These are phyloP conservation scores for Paramecium octaurelia DNA, from an alignment of 73 alveolate species.

Conservation along the genomic window DNA sequence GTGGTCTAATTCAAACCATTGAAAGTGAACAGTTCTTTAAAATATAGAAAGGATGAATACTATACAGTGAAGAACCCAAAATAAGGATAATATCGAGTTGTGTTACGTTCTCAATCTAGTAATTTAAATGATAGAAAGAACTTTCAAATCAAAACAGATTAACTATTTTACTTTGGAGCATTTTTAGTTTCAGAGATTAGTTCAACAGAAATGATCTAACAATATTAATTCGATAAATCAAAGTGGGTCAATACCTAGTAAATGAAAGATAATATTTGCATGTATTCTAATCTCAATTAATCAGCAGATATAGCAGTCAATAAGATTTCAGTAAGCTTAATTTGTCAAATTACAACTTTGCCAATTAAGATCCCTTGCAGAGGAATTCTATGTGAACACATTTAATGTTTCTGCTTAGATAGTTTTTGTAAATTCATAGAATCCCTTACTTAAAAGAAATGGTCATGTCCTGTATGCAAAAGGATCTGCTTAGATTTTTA, in stretches of 20 bases:
- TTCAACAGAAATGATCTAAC: background rate
- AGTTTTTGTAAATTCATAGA: background rate
- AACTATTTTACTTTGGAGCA: background rate
- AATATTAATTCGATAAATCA: background rate
- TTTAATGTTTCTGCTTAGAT: background rate
- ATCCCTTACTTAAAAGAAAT: background rate
- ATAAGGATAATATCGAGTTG: background rate
- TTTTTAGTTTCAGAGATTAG: background rate
- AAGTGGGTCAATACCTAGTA: background rate
- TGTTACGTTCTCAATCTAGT: background rate
- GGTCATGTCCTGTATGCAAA: conserved; percentile 5
- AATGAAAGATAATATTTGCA: background rate
- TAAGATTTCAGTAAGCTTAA: background rate
- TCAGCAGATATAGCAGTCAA: background rate
- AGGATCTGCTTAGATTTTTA: background rate
- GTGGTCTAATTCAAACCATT: background rate
- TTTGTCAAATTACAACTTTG: background rate
- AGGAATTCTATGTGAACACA: conserved; percentile 14
- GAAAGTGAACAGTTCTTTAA: background rate
- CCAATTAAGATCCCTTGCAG: background rate
- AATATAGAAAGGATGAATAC: background rate
- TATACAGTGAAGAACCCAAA: background rate
- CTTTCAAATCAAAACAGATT: background rate
- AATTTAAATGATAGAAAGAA: background rate
- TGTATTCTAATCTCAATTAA: background rate